A percentile compares a stretch with the other conserved stretches of the same genome.
Evolutionary conservation across 345 rosid species (phyloP).

Genomic region (Eutrema heterophyllum): DNA sequence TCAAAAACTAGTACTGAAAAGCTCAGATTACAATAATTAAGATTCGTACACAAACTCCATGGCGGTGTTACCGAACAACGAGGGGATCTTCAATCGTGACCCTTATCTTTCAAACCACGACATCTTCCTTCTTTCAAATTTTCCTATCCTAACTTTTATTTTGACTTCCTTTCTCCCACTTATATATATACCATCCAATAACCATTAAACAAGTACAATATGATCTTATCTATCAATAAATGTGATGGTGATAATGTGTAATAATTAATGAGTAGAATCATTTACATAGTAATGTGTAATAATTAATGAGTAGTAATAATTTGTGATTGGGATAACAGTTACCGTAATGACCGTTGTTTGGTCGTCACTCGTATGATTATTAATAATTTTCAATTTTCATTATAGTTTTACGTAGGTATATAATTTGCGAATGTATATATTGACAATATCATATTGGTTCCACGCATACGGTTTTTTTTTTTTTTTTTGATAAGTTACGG

Average conservation of each 20-base stretch:
- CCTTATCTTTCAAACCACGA: slow-evolving; percentile 28
- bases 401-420: neutral
- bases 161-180: neutral
- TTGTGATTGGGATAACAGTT: neutral
- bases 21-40: slow-evolving; percentile 32
- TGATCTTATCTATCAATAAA: neutral
- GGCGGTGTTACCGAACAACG: slow-evolving; percentile 29
- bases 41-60: slow-evolving; percentile 33
- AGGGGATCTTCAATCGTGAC: slow-evolving; percentile 37
- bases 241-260: neutral
- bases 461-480: neutral
- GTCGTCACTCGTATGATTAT: neutral
- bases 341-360: neutral
- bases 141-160: slow-evolving; percentile 12
- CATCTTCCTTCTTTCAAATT: slow-evolving; percentile 24
- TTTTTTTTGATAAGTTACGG: too few species aligned
- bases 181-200: neutral
- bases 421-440: too few species aligned
- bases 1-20: slow-evolving; percentile 6
- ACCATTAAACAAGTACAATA: slow-evolving; percentile 1
- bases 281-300: neutral
- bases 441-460: neutral
- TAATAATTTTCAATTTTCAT: neutral
- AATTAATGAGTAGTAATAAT: neutral
- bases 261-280: neutral